Evolutionary conservation across 2,329 filamentous ascomycete species (phyloP).

Genomic region (Arthrobotrys iridis): DNA sequence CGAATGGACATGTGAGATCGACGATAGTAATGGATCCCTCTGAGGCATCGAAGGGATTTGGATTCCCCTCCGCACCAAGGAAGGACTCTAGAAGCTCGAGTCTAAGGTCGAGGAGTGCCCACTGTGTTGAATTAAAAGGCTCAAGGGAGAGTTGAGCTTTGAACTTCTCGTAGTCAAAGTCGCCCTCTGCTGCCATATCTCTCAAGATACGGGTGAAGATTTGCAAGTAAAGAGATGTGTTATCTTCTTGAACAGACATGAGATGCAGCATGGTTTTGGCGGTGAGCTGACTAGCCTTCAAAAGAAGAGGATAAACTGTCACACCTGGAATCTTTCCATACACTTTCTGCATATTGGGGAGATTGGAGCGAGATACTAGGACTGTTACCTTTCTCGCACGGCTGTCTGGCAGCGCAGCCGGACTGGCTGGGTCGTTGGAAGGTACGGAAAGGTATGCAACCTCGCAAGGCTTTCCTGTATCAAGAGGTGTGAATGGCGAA

Average conservation of each 20-base stretch:
- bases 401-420: neutral
- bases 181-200: slow-evolving; percentile 57
- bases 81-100: slow-evolving; percentile 58
- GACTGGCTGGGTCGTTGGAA: neutral
- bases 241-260: slow-evolving; percentile 57
- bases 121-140: slow-evolving; percentile 51
- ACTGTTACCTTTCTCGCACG: slow-evolving; percentile 53
- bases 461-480: slow-evolving; percentile 39
- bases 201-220: slow-evolving; percentile 57
- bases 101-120: slow-evolving; percentile 56
- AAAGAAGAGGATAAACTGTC: slow-evolving; percentile 54
- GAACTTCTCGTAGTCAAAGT: slow-evolving; percentile 58
- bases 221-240: slow-evolving; percentile 57
- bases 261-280: slow-evolving; percentile 57
- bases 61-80: slow-evolving; percentile 51
- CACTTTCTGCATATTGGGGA: slow-evolving; percentile 53
- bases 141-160: slow-evolving; percentile 47
- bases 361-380: slow-evolving; percentile 57
- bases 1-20: slow-evolving; percentile 77
- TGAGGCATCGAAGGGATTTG: slow-evolving; percentile 55
- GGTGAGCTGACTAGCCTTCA: slow-evolving; percentile 56
- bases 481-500: slow-evolving; percentile 22
- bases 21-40: slow-evolving; percentile 71
- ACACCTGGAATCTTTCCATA: slow-evolving; percentile 58
- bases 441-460: slow-evolving; percentile 40